A percentile compares a stretch with the other conserved stretches of the same genome.
Conservation (phyloP, 1,284 basidiomycete genomes). For the Cryptococcus neoformans region DNA sequence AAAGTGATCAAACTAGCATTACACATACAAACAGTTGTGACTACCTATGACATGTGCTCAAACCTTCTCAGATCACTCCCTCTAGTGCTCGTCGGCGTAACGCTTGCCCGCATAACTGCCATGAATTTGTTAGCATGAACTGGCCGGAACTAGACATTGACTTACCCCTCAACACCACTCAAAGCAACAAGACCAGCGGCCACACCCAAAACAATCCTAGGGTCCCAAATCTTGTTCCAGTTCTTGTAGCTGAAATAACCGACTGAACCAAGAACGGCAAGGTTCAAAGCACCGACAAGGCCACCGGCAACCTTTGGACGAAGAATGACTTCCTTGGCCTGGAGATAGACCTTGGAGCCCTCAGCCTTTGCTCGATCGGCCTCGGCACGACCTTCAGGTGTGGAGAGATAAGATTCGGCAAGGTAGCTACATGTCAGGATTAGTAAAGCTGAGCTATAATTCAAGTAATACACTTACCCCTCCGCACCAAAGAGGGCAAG, state of each 20-base stretch:
- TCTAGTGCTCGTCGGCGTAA: constrained; percentile 34
- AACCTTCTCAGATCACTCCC: too few relatives aligned
- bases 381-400: constrained; percentile 59
- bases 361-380: constrained; percentile 61
- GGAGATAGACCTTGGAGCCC: constrained; percentile 60
- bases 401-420: constrained; percentile 62
- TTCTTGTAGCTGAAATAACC: constrained; percentile 67
- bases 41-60: too few relatives aligned
- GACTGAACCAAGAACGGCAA: constrained; percentile 63
- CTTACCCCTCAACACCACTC: constrained; percentile 68
- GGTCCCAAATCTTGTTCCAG: constrained; percentile 72
- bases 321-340: constrained; percentile 60
- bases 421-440: constrained; percentile 51
- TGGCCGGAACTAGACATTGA: constrained; percentile 5
- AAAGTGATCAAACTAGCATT: too few relatives aligned
- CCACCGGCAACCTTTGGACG: constrained; percentile 69
- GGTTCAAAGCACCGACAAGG: constrained; percentile 66
- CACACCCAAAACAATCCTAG: constrained; percentile 61
- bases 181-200: constrained; percentile 63
- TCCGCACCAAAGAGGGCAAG: constrained; percentile 61
- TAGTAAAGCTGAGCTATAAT: not conserved
- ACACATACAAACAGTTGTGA: too few relatives aligned
- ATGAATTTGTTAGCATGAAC: constrained; percentile 4
- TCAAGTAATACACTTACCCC: constrained; percentile 40
- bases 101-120: constrained; percentile 36